Conservation (phyloP, 805 yeast genomes). For the Lachancea nothofagi region DNA sequence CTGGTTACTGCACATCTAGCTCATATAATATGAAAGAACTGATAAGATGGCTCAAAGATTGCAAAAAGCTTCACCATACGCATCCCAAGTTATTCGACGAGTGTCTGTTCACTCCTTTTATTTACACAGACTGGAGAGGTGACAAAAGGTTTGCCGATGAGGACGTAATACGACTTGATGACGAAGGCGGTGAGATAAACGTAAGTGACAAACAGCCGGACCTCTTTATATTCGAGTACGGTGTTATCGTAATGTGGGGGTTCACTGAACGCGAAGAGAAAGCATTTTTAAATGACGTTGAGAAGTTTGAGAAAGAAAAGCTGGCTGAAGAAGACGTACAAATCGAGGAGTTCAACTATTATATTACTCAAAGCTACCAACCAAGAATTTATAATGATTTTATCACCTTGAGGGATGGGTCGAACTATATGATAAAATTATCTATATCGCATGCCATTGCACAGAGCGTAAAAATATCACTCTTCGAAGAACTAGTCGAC, state of each 20-base stretch:
- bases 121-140: slow-evolving; percentile 70
- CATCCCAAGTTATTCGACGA: slow-evolving; percentile 90
- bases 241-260: slow-evolving; percentile 98
- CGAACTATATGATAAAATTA: slow-evolving; percentile 84
- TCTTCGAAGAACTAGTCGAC: slow-evolving; percentile 93
- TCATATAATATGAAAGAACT: slow-evolving; percentile 85
- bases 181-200: slow-evolving; percentile 93
- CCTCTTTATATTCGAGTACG: slow-evolving; percentile 87
- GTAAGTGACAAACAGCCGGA: slow-evolving; percentile 74
- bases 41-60: slow-evolving; percentile 75
- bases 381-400: slow-evolving; percentile 95
- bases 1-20: slow-evolving; percentile 95
- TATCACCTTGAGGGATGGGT: slow-evolving; percentile 83
- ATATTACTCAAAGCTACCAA: slow-evolving; percentile 88
- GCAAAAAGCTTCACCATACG: slow-evolving; percentile 66
- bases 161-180: slow-evolving; percentile 67
- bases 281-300: slow-evolving; percentile 75
- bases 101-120: slow-evolving; percentile 88
- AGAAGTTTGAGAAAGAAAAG: slow-evolving; percentile 88
- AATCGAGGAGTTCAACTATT: slow-evolving; percentile 90
- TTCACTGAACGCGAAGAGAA: slow-evolving; percentile 77
- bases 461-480: slow-evolving; percentile 89
- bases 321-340: slow-evolving; percentile 85
- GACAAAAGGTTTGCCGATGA: slow-evolving; percentile 39
- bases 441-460: slow-evolving; percentile 95